Evolutionary conservation across 179 eudicot genomes (phyloP).

Genomic region (Nepenthes alata): DNA sequence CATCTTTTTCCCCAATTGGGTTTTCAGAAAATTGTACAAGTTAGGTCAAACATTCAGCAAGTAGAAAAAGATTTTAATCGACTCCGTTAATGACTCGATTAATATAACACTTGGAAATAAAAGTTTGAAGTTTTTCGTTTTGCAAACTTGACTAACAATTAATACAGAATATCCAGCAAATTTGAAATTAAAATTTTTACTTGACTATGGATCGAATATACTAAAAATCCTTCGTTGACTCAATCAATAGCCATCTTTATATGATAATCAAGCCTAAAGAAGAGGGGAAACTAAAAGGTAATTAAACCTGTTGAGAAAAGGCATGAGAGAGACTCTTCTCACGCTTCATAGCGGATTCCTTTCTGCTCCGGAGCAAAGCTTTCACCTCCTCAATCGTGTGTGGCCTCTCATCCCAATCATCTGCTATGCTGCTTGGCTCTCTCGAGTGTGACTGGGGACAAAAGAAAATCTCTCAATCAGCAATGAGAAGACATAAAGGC

Average conservation of each 20-base stretch:
- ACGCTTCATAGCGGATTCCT: constrained; percentile 47
- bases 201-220: background rate
- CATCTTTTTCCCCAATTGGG: constrained; percentile 18
- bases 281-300: background rate
- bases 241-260: no score
- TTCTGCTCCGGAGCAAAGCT: constrained; percentile 55
- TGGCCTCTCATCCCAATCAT: constrained; percentile 76
- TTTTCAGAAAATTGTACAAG: background rate
- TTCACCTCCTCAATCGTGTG: constrained; percentile 64
- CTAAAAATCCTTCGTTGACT: no score
- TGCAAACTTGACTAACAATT: no score
- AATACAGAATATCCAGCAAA: no score
- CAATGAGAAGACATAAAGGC: background rate
- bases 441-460: background rate
- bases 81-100: background rate
- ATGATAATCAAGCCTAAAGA: no score
- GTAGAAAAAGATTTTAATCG: no score
- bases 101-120: background rate
- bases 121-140: no score
- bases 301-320: constrained; percentile 47
- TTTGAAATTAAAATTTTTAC: no score
- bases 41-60: constrained; percentile 3
- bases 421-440: constrained; percentile 48
- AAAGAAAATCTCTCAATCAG: background rate
- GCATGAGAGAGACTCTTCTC: constrained; percentile 47